phyloP scores from a whole-genome alignment of 129 eudicot species.

The Silybum marianum region DNA sequence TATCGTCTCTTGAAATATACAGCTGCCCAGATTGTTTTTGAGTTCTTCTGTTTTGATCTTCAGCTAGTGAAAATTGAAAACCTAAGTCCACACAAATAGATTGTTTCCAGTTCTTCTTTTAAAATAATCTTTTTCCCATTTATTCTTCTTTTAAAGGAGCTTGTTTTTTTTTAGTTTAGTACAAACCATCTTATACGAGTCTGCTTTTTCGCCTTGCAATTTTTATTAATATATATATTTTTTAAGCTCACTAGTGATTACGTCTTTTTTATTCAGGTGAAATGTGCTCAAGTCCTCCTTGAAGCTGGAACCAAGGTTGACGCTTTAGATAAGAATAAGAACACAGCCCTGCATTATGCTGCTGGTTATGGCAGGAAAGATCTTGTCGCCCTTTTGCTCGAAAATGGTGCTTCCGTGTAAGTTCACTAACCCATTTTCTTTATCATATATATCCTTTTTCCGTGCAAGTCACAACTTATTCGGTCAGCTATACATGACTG shows the following conservation, averaged over 20 bases:
- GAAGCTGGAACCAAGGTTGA: constrained; percentile 96
- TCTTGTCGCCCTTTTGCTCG: constrained; percentile 81
- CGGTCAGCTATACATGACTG: no score
- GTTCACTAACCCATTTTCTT: constrained; percentile 17
- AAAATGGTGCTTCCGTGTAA: constrained; percentile 97
- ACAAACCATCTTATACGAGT: neutral
- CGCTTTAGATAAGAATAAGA: constrained; percentile 91
- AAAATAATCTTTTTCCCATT: neutral
- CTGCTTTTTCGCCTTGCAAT: neutral
- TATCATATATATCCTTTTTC: neutral
- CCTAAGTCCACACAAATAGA: neutral
- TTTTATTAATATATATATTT: neutral
- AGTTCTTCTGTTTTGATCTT: neutral
- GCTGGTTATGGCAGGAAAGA: constrained; percentile 98
- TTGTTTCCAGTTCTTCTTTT: neutral
- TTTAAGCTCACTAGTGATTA: constrained; percentile 1
- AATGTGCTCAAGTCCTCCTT: constrained; percentile 79
- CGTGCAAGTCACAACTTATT: no score
- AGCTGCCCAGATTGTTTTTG: constrained; percentile 1
- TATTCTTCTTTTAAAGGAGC: neutral
- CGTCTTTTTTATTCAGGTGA: constrained; percentile 44
- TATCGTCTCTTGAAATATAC: neutral
- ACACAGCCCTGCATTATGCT: constrained; percentile 96
- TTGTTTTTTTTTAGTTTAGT: neutral
- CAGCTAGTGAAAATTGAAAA: neutral